Evolutionary conservation across 2,329 filamentous ascomycete genomes (phyloP).

Genomic region (Ceratocystis destructans): DNA sequence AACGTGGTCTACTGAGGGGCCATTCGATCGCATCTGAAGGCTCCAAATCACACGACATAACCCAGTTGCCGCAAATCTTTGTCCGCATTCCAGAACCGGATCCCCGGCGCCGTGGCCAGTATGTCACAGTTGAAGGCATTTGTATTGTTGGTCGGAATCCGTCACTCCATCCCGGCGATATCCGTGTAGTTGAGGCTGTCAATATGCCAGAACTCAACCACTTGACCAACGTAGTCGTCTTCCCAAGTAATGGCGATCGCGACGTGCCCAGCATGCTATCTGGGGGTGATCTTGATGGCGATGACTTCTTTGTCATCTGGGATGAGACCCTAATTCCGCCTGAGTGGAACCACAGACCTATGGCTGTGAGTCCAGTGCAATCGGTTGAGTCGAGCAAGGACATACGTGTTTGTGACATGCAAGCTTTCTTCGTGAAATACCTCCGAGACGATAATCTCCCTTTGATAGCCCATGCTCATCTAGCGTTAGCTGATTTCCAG

Average conservation of each 20-base stretch:
- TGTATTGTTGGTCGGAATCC: constrained; percentile 86
- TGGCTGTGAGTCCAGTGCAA: constrained; percentile 33
- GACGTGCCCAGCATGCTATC: constrained; percentile 91
- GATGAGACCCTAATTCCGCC: constrained; percentile 58
- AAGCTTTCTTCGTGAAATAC: constrained; percentile 76
- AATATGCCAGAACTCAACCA: constrained; percentile 60
- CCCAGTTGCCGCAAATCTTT: constrained; percentile 70
- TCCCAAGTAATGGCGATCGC: constrained; percentile 69
- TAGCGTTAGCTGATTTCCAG: constrained; percentile 57
- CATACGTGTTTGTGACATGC: constrained; percentile 60
- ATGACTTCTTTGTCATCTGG: constrained; percentile 94
- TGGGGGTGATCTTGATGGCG: constrained; percentile 87
- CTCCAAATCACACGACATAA: constrained; percentile 30
- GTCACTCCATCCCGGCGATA: constrained; percentile 82
- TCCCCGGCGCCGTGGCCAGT: constrained; percentile 41
- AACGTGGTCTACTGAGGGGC: constrained; percentile 61
- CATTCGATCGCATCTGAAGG: constrained; percentile 41
- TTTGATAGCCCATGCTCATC: constrained; percentile 67
- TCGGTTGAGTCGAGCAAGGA: constrained; percentile 38
- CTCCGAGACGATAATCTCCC: constrained; percentile 81
- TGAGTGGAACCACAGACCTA: constrained; percentile 58
- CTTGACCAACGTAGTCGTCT: constrained; percentile 72
- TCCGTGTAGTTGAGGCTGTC: constrained; percentile 75
- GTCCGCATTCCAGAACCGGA: constrained; percentile 59
- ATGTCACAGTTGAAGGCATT: constrained; percentile 58